Evolutionary conservation across 2,329 filamentous ascomycete genomes (phyloP), one percentile per base, ranked within the genome.

Genomic region (Triangularia setosa): DNA sequence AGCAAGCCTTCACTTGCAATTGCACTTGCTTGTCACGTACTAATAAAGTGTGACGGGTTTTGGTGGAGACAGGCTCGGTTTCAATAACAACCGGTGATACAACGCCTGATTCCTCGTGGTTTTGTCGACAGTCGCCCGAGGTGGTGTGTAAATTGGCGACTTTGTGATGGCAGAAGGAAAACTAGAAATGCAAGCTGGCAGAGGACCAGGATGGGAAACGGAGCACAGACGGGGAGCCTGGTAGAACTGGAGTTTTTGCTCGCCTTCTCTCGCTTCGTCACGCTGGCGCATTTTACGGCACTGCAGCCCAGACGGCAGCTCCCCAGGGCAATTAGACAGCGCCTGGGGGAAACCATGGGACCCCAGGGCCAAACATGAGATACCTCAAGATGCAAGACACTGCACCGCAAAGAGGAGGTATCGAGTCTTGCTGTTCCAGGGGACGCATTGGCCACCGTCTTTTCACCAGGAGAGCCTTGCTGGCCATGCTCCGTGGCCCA

Each of bases 281-380:
- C 58, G 54, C 63, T 61, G 35, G 54, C 28, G 33, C 44, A 55
- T 60, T 60, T 61, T 28, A 56, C 27, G 60, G 58, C 60, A 65
- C 64, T 63, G 64, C 57, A 62, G 40, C 18, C 40, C 40, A 48
- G 40, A n/a, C 40, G 40, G 40, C 40, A 48, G 40, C 40, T 48
- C 40, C 40, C 40, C 40, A 48, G 40, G 40, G 40, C 40, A 48
- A 44, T 44, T 24, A 44, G 28, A 24, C 24, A 33, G 33, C 25
- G 21, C 57, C 33, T 40, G 21, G 30, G 18, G 23, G 40, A n/a
- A 44, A 44, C 25, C 24, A 48, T 48, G 40, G n/a, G 40, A n/a
- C 21, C 35, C 35, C 16, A 55, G 52, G 52, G 52, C 52, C 52
- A 27, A 55, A 55, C 52, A 27, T 4, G 25, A 28, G 52, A 55